Evolutionary conservation across 139 green algal species (phyloP), one percentile per base, ranked within the genome.

Genomic region (Micromonas commoda): DNA sequence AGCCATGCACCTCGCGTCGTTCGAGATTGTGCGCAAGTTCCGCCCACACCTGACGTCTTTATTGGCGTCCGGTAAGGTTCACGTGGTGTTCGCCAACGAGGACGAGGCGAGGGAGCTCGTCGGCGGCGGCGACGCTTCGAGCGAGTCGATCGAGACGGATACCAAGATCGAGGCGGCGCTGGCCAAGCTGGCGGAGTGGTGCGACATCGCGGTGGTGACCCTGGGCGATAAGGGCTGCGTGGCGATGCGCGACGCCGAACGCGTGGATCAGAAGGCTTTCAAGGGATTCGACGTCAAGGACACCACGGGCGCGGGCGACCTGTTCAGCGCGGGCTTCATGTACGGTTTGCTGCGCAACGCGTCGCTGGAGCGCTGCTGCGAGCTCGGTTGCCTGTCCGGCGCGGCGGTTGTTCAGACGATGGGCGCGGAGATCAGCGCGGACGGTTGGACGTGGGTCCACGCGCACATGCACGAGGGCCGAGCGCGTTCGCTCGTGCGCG

Each of bases 281-380:
- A 65, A 24, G 28, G 28, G 24, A n/a, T 31, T 24, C 54, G 2
- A 31, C 28, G 82, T 88, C 16, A 75, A 86, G 21, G 89, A 93
- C 71, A 85, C 83, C 9, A 92, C 88, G 13, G 89, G 89, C 3
- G 89, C 89, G 0, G 88, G 88, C 0, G 88, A 92, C 75, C 67
- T 87, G 34, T 92, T 92, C 82, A 83, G 86, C 23, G 76, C 81
- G 0, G 88, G 88, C 1, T 91, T 93, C 81, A 67, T 93, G 64
- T 91, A 86, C 65, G 84, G 83, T 9, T 35, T 88, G 26, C 51
- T 91, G 45, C 69, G 77, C 20, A 79, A 76, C 21, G 76, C 68
- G 28, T 35, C 77, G 19, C 77, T 89, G 37, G 73, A 81, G 54
- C 77, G 81, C 1, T 90, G 86, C 64, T 84, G 80, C 13, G 73